Base-by-base conservation (phyloP, 345 rosid genomes). In the Syzygium aqueum region DNA sequence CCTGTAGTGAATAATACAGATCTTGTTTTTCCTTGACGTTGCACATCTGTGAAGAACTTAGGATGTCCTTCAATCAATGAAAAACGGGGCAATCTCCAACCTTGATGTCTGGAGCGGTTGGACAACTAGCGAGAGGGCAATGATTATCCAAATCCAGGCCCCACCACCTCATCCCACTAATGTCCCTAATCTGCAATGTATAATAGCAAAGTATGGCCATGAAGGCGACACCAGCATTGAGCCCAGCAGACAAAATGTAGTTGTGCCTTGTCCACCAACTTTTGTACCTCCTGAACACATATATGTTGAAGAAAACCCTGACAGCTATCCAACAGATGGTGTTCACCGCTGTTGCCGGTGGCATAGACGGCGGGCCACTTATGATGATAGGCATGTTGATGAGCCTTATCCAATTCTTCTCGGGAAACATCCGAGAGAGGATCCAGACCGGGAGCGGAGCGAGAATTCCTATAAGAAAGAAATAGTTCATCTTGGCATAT, bases 151-250 rank as follows among this genome's bases (percentile, higher is more conserved):
- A 50, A 22, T 89, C 91, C 84, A 91, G 84, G 51, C 94, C 96
- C 96, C 94, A 92, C 95, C 95, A 92, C n/a, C 53, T 89, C 52
- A 91, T 90, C 63, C 94, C 94, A 13, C 86, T 54, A 19, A 92
- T 88, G 85, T 90, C 25, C 50, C 52, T 87, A 56, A 87, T 50
- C 87, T 92, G 93, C 51, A 94, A 43, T 7, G 90, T 77, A 65
- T 89, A 92, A 73, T 90, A 90, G 87, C 88, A 80, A 22, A 92
- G 87, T 25, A 90, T 87, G 3, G 91, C 94, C 91, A 91, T 86
- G 91, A 94, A 94, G 30, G 95, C 94, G 14, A 93, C 92, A 2
- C 95, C 95, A 1, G 93, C 94, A 88, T 94, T 95, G 14, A 93
- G 89, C 17, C 93, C 93, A 14, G 94, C 95, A 27, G 94, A 90